Evolutionary conservation across 495 filamentous ascomycete genomes (phyloP).

Genomic region (Cercophora sp.): DNA sequence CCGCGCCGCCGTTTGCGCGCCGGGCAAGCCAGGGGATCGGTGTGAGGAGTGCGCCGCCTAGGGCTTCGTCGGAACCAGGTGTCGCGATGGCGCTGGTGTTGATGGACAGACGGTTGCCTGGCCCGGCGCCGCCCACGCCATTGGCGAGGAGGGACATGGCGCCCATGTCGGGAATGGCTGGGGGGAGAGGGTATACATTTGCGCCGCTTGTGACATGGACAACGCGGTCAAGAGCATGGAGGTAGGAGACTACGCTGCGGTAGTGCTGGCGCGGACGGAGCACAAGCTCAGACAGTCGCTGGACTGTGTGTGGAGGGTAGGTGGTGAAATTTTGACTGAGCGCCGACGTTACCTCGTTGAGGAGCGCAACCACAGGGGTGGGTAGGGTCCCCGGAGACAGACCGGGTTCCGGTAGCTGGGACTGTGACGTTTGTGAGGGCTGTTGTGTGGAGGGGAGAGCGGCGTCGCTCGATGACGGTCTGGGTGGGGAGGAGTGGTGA

Average conservation of each 20-base stretch:
- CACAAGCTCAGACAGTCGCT: constrained; percentile 90
- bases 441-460: background rate
- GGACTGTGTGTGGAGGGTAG: constrained; percentile 86
- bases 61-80: constrained; percentile 77
- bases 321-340: constrained; percentile 63
- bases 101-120: constrained; percentile 25
- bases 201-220: constrained; percentile 83
- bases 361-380: constrained; percentile 56
- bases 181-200: constrained; percentile 77
- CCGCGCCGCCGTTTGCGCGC: constrained; percentile 21
- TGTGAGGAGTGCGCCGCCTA: constrained; percentile 88
- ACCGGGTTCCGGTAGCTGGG: constrained; percentile 12
- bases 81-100: constrained; percentile 24
- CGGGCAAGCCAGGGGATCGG: constrained; percentile 81
- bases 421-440: background rate
- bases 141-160: constrained; percentile 46
- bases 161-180: constrained; percentile 50
- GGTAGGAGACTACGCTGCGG: constrained; percentile 71
- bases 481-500: background rate
- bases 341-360: constrained; percentile 63
- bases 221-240: constrained; percentile 87
- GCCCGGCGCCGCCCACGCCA: constrained; percentile 55
- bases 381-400: constrained; percentile 47
- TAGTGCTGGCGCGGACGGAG: constrained; percentile 75
- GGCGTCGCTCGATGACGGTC: constrained; percentile 1